Evolutionary conservation across 768 basidiomycete species (phyloP), one percentile per base, ranked within the genome.

Genomic region (Boletus edulis): DNA sequence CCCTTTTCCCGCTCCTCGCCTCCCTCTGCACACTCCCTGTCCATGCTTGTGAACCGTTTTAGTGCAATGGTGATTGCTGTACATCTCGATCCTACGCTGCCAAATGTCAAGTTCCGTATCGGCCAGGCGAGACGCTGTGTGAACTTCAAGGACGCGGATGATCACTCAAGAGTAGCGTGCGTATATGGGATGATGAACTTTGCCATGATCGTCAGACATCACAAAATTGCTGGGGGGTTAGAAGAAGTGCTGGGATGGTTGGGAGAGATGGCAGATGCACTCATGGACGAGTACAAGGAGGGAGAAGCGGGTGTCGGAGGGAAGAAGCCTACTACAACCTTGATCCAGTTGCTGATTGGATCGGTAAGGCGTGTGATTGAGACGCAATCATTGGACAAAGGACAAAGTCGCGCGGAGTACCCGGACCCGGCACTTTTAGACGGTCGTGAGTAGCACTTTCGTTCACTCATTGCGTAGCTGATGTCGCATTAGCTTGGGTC

Each of bases 21-120:
- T 5, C 84, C 86, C 0, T 72, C 76, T 0, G 57, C 67, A 3
- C 74, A 78, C 34, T 82, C 89, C 37, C 75, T 89, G 3, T 87
- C 91, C 1, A 85, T 85, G 79, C 76, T 96, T 34, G 83, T 87
- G 70, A 97, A 97, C 69, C 84, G 94, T 10, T 84, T 91, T 62
- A 83, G 81, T 46, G 85, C 89, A 12, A 75, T 89, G 59, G 82
- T 87, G 6, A 75, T 91, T 27, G 85, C 84, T 5, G 77, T 89
- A 41, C 80, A 85, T 60, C 79, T 97, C 43, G 83, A 87, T 44
- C 82, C 85, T 0, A 70, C 76, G 0, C 65, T 74, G 1, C 60
- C 74, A 3, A 78, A 79, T 20, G 71, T 78, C 44, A 71, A 71
- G 5, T 76, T 78, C 42, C 82, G 87, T 15, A 69, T 94, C 40